phyloP scores from a whole-genome alignment of 2,329 filamentous ascomycete species.

The Verticillium albo-atrum region DNA sequence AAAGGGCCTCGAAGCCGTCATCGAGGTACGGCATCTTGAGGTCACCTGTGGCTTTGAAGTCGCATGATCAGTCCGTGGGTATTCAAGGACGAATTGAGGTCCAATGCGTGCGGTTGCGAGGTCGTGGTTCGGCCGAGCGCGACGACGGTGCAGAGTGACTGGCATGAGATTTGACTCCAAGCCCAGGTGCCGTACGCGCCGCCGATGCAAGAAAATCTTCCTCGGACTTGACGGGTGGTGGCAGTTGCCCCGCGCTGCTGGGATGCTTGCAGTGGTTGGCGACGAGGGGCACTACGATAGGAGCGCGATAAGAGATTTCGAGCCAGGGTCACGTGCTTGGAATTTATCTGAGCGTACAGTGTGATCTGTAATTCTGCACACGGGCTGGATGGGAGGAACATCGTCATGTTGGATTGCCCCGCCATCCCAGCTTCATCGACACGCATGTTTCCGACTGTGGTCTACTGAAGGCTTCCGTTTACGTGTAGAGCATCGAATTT shows the following conservation, averaged over 20 bases:
- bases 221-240: not conserved
- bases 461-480: too few species aligned
- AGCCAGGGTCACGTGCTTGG: too few species aligned
- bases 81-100: not conserved
- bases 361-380: too few species aligned
- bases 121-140: not conserved
- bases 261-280: not conserved
- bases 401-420: too few species aligned
- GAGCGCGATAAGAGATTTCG: not conserved
- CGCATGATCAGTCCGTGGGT: not conserved
- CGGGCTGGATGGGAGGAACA: too few species aligned
- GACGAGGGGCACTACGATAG: not conserved
- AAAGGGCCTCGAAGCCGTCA: constrained; percentile 61
- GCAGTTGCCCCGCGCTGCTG: not conserved
- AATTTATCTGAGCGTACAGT: too few species aligned
- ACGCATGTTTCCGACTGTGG: too few species aligned
- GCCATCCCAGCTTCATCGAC: too few species aligned
- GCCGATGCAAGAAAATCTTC: not conserved
- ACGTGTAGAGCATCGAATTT: too few species aligned
- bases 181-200: not conserved
- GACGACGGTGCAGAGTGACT: not conserved
- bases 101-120: not conserved
- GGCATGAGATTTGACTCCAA: not conserved
- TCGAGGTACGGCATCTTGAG: constrained; percentile 49
- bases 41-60: constrained; percentile 9